Percentiles rank a stretch among this genome's conserved stretches.
phyloP scores from a whole-genome alignment of 2,329 filamentous ascomycete genomes.

The Dactylonectria macrodidyma region DNA sequence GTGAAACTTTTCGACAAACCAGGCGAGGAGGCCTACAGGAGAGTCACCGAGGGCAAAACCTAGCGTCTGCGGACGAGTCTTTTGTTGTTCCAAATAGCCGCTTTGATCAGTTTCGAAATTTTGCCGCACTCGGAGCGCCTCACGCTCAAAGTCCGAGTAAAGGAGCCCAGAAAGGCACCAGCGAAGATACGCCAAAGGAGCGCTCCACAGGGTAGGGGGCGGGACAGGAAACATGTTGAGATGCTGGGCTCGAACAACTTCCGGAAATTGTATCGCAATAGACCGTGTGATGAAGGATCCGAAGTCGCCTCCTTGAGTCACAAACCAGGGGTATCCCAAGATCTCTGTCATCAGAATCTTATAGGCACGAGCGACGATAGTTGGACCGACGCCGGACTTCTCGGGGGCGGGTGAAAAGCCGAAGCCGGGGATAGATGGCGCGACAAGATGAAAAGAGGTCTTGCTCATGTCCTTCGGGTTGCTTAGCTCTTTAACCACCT shows the following conservation, averaged over 20 bases:
- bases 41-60: slow-evolving; percentile 77
- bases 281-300: slow-evolving; percentile 75
- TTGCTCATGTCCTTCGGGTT: slow-evolving; percentile 44
- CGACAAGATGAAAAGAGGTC: slow-evolving; percentile 65
- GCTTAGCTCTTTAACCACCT: slow-evolving; percentile 64
- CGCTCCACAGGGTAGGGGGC: slow-evolving; percentile 1
- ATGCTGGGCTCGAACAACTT: slow-evolving; percentile 12
- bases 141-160: slow-evolving; percentile 34
- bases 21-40: slow-evolving; percentile 77
- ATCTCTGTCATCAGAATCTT: slow-evolving; percentile 38
- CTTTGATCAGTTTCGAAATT: slow-evolving; percentile 47
- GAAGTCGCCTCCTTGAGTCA: slow-evolving; percentile 77
- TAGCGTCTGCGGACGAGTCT: slow-evolving; percentile 78
- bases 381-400: slow-evolving; percentile 77
- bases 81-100: slow-evolving; percentile 52
- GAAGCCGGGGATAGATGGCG: slow-evolving; percentile 63
- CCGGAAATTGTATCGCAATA: slow-evolving; percentile 71
- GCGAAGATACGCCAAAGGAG: slow-evolving; percentile 7
- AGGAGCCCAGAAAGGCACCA: slow-evolving; percentile 9
- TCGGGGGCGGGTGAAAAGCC: slow-evolving; percentile 67
- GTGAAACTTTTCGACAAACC: slow-evolving; percentile 84
- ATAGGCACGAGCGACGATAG: slow-evolving; percentile 60
- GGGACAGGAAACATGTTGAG: slow-evolving; percentile 23
- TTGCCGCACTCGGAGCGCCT: slow-evolving; percentile 72
- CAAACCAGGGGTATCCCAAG: slow-evolving; percentile 16